Percentiles rank a stretch among this genome's conserved stretches.
phyloP scores from a whole-genome alignment of 2,329 filamentous ascomycete genomes.

The Cephalotrichum gorgonifer region DNA sequence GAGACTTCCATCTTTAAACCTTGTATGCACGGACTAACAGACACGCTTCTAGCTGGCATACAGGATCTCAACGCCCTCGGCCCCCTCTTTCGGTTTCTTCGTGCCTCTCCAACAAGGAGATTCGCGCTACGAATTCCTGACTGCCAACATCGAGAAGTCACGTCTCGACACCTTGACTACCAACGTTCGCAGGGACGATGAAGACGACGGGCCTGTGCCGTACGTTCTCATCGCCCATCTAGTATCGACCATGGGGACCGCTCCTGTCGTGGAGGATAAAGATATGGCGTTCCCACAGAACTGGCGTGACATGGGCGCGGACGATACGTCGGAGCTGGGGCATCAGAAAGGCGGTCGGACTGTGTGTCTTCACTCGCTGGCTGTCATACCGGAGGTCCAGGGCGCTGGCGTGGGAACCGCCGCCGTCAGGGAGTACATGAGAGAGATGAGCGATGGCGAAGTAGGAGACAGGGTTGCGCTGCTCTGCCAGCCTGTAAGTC shows the following conservation, averaged over 20 bases:
- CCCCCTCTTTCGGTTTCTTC: conserved; percentile 73
- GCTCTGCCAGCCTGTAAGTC: conserved; percentile 59
- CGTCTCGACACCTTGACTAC: neutral
- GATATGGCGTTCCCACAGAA: conserved; percentile 65
- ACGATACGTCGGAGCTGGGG: conserved; percentile 39
- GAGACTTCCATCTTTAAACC: neutral
- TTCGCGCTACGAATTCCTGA: neutral
- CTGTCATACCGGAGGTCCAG: conserved; percentile 67
- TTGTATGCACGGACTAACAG: neutral
- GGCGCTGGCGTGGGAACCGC: conserved; percentile 63
- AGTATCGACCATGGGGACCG: conserved; percentile 60
- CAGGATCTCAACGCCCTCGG: conserved; percentile 62
- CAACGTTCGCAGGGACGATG: conserved; percentile 6
- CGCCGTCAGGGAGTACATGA: conserved; percentile 65
- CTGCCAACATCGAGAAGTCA: neutral
- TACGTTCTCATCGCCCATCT: conserved; percentile 69
- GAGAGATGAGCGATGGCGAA: conserved; percentile 60
- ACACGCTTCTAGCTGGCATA: conserved; percentile 56
- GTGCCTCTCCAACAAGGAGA: conserved; percentile 46
- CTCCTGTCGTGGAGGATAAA: conserved; percentile 55
- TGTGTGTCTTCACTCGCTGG: conserved; percentile 73
- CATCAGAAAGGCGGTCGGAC: conserved; percentile 67
- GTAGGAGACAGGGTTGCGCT: conserved; percentile 65
- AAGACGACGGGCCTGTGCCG: conserved; percentile 24
- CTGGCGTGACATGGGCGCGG: conserved; percentile 44